Evolutionary conservation across 805 yeast genomes (phyloP), one percentile per base, ranked within the genome.

Genomic region (Nakazawaea molendinolei): DNA sequence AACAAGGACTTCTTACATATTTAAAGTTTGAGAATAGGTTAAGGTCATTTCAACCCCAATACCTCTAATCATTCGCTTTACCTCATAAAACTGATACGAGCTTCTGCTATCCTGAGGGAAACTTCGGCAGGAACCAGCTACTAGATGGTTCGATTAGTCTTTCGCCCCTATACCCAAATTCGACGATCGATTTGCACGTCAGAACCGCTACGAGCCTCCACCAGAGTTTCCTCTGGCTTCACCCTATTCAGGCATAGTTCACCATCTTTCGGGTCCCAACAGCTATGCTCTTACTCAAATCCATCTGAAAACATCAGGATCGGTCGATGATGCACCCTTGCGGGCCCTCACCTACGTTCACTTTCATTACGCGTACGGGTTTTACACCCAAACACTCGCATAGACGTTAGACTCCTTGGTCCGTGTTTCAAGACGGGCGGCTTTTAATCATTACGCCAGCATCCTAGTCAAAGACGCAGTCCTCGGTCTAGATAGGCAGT

Each of bases 231-330:
- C 63, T 58, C 64, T 56, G 63, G 63, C 64, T 58, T 58, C 61
- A 57, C 64, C 63, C 64, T 57, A 58, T 58, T 56, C 63, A 59
- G 62, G 63, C 61, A 59, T 59, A 59, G 63, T 58, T 58, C 63
- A 59, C 65, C 63, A 59, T 59, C 65, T 58, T 27, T 59, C 63
- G 63, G 63, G 63, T 59, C 64, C 64, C 63, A 59, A 58, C 63
- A 58, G 60, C 61, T 58, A 57, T 58, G 63, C 63, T 58, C 61
- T 55, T 56, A 56, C 62, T 56, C 63, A 55, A 58, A 56, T 58
- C 60, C 60, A 55, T 57, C 63, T 51, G 61, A 53, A 48, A 50
- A 53, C 56, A 47, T 55, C 58, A 53, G 59, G 60, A 55, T 56
- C 61, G 61, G 61, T 52, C 59, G 57, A 53, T 55, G 54, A 52